These are phyloP conservation scores for Biancaea sappan DNA, from an alignment of 306 rosid species.

Conservation along the genomic window DNA sequence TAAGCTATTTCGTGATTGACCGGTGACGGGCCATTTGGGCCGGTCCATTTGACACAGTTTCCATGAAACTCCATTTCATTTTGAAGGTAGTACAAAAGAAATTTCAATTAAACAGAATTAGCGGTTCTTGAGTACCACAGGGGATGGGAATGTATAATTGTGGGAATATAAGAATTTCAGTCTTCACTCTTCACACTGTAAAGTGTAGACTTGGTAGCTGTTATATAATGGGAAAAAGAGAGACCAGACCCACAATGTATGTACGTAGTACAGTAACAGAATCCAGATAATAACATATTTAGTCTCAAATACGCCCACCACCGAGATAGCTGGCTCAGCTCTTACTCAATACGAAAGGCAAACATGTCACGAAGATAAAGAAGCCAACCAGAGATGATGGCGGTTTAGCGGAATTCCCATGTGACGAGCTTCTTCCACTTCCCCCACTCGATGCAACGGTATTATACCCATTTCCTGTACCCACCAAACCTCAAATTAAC, in stretches of 20 bases:
- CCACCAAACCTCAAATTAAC: not conserved
- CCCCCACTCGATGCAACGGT: constrained; percentile 31
- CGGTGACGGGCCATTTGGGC: no score
- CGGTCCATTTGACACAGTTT: no score
- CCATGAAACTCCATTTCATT: not conserved
- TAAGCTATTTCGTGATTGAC: no score
- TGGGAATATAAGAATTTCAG: not conserved
- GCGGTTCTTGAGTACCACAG: not conserved
- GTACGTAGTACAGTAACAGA: not conserved
- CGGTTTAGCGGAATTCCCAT: constrained; percentile 28
- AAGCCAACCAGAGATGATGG: constrained; percentile 38
- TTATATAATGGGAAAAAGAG: not conserved
- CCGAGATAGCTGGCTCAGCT: constrained; percentile 20
- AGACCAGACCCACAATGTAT: not conserved
- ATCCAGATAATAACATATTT: constrained; percentile 19
- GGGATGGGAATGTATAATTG: not conserved
- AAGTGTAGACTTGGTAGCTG: not conserved
- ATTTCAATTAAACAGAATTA: not conserved
- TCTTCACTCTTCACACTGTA: not conserved
- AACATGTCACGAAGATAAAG: constrained; percentile 31
- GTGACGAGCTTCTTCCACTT: constrained; percentile 33
- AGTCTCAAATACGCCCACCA: not conserved
- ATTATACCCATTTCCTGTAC: constrained; percentile 39
- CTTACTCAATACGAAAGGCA: constrained; percentile 21
- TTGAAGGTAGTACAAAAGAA: not conserved